Evolutionary conservation across 2,329 filamentous ascomycete genomes (phyloP).

Genomic region (Apiospora pterosperma): DNA sequence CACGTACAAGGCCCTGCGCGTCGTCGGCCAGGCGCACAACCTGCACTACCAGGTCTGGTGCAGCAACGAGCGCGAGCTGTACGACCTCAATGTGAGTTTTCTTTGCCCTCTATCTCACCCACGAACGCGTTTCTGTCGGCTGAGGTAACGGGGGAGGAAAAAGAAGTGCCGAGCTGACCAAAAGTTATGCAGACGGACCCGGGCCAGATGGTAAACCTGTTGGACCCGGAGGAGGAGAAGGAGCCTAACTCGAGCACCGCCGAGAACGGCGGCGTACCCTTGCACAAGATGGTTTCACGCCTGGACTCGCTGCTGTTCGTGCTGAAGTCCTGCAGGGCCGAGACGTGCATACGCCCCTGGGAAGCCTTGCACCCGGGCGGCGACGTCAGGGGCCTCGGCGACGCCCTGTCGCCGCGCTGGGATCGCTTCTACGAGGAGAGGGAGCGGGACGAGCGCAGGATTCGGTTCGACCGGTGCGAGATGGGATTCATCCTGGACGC

Average conservation of each 20-base stretch:
- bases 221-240: constrained; percentile 21
- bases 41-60: constrained; percentile 69
- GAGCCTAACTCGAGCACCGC: constrained; percentile 19
- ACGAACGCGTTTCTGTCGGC: too few species aligned
- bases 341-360: constrained; percentile 55
- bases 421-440: constrained; percentile 48
- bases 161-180: background rate
- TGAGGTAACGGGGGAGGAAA: background rate
- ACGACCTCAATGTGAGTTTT: constrained; percentile 43
- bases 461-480: constrained; percentile 52
- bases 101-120: background rate
- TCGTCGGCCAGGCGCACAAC: constrained; percentile 52
- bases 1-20: constrained; percentile 58
- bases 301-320: constrained; percentile 58
- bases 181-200: constrained; percentile 41
- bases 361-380: constrained; percentile 50
- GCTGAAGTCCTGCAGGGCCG: constrained; percentile 56
- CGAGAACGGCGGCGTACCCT: background rate
- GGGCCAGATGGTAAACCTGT: constrained; percentile 46
- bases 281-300: constrained; percentile 39
- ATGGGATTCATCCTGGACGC: constrained; percentile 52
- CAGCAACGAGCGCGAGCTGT: constrained; percentile 63
- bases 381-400: constrained; percentile 44
- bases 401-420: constrained; percentile 45
- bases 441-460: constrained; percentile 40